Conservation (phyloP, 139 green algal species). For the Eudorina sp. region DNA sequence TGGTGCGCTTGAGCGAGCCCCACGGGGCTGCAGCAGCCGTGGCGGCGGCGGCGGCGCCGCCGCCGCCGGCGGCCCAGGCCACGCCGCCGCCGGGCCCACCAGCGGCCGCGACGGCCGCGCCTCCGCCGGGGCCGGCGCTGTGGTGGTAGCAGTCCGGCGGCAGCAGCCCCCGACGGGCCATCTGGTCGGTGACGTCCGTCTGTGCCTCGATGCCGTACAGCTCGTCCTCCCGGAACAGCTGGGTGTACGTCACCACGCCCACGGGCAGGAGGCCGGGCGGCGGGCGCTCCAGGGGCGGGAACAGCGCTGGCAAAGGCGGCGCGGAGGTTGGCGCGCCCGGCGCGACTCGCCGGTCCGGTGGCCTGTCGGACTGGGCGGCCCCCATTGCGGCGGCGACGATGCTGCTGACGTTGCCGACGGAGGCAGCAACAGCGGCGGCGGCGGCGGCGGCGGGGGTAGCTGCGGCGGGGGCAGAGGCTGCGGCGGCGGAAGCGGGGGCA, state of each 20-base stretch:
- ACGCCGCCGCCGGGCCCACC: neutral
- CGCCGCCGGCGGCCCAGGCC: neutral
- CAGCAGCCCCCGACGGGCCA: conserved; percentile 46
- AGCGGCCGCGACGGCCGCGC: too few species aligned
- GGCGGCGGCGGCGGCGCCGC: neutral
- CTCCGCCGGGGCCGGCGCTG: conserved; percentile 6
- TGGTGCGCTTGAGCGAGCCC: conserved; percentile 80
- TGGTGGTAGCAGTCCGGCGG: conserved; percentile 70
- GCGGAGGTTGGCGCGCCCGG: neutral
- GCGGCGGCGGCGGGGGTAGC: neutral
- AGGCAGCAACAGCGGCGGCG: neutral
- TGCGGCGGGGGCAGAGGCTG: too few species aligned
- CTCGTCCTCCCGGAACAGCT: conserved; percentile 48
- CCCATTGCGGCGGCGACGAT: neutral
- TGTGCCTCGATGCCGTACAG: conserved; percentile 66
- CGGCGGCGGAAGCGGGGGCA: too few species aligned
- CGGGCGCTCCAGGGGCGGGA: neutral
- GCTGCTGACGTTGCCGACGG: too few species aligned
- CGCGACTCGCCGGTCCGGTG: too few species aligned
- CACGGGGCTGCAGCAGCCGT: conserved; percentile 40
- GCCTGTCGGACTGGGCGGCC: too few species aligned
- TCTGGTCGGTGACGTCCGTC: conserved; percentile 57
- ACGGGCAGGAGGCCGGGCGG: conserved; percentile 64
- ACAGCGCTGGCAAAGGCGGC: neutral
- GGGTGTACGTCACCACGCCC: conserved; percentile 71